Evolutionary conservation across 495 filamentous ascomycete species (phyloP), one percentile per base, ranked within the genome.

Genomic region (Achaetomiella virescens): DNA sequence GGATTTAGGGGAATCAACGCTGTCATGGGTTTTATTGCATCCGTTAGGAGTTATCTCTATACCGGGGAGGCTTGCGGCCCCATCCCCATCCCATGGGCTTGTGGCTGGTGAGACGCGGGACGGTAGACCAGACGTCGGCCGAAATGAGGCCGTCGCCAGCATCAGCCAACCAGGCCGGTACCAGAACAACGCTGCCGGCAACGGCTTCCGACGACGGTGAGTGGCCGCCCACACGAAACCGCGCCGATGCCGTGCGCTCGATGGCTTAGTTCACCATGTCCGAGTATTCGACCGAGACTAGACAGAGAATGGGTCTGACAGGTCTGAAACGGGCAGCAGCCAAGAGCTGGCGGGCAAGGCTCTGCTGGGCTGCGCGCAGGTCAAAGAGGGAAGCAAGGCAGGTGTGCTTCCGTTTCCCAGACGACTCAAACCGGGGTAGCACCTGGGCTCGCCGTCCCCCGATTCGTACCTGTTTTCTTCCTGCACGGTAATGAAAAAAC

Each of bases 101-200:
- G n/a, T n/a, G n/a, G n/a, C 24, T 18, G 29, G 9, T 12, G 12
- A 31, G 21, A 46, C 41, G 25, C 41, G 41, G 49, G 33, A 51
- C 56, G 50, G 41, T 53, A 35, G 35, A 31, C 6, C 12, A 37
- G 48, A 33, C 55, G 24, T 40, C 33, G 48, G 12, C 57, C 57
- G 50, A 59, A 41, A 54, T 59, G 57, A 59, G 50, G 57, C 49
- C 49, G 57, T 43, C 27, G 35, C 31, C 42, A 24, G 25, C 44
- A 18, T 25, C 44, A 38, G 44, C 57, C 48, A 54, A 58, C 49
- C 48, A 53, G 11, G 14, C 14, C 43, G 24, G 9, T 48, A 40
- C 48, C 48, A 52, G 18, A 52, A 38, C 15, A 37, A 36, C 38
- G 9, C 3, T 18, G 2, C 22, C 21, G 52, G 42, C 27, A 38